Evolutionary conservation across 2,329 filamentous ascomycete genomes (phyloP).

Genomic region (Anthostomella pinea): DNA sequence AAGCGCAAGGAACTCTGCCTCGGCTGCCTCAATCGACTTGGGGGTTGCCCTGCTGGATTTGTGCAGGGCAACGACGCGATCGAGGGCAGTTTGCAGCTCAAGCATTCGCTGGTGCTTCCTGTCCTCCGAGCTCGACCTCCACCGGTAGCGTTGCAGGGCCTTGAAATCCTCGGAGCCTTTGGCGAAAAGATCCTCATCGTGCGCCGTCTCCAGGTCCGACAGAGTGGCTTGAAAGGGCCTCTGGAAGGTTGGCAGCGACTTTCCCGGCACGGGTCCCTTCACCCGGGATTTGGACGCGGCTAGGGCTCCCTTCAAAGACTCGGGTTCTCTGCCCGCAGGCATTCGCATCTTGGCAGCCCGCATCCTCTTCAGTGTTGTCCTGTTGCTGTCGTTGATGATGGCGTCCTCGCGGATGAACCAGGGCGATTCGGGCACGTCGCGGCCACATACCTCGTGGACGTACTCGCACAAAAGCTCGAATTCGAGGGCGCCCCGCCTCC

Average conservation of each 20-base stretch:
- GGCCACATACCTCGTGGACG: constrained; percentile 55
- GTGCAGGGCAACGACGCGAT: constrained; percentile 13
- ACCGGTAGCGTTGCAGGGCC: constrained; percentile 14
- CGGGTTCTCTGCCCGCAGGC: constrained; percentile 44
- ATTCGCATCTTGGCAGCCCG: constrained; percentile 37
- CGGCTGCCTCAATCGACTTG: constrained; percentile 27
- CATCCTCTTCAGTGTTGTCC: constrained; percentile 46
- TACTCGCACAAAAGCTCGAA: constrained; percentile 60
- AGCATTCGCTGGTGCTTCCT: constrained; percentile 13
- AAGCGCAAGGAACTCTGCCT: constrained; percentile 34
- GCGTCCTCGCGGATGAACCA: constrained; percentile 42
- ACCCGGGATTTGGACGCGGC: constrained; percentile 10
- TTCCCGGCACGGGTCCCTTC: constrained; percentile 13
- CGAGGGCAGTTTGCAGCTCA: constrained; percentile 1
- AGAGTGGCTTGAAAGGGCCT: constrained; percentile 41
- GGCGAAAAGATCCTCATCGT: constrained; percentile 20
- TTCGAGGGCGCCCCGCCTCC: constrained; percentile 57
- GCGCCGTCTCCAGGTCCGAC: constrained; percentile 31
- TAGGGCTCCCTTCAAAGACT: constrained; percentile 24
- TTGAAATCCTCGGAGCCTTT: constrained; percentile 17
- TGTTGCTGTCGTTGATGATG: constrained; percentile 47
- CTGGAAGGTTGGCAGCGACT: constrained; percentile 26
- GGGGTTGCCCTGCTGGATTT: constrained; percentile 11
- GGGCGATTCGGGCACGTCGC: constrained; percentile 25
- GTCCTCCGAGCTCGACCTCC: constrained; percentile 17